Percentiles rank a stretch among this genome's conserved stretches.
phyloP scores from a whole-genome alignment of 2,329 filamentous ascomycete genomes.

The Aspergillus sp. region DNA sequence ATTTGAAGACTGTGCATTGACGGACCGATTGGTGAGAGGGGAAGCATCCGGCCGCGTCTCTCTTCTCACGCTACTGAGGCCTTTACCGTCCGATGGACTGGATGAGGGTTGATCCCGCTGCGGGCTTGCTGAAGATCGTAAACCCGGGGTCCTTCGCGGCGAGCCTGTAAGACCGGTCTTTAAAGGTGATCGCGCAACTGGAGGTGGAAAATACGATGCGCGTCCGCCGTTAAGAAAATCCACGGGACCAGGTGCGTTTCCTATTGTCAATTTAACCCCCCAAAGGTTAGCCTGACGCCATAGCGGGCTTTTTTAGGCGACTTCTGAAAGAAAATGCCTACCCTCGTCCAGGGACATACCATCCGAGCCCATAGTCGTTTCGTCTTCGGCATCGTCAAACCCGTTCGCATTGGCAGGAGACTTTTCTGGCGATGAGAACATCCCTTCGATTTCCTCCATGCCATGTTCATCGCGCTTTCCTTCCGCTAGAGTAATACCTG shows the following conservation, averaged over 20 bases:
- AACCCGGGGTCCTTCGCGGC: slow-evolving; percentile 34
- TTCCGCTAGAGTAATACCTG: slow-evolving; percentile 72
- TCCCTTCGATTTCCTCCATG: slow-evolving; percentile 74
- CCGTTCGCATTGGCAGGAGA: slow-evolving; percentile 35
- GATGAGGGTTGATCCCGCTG: slow-evolving; percentile 28
- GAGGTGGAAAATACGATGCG: slow-evolving; percentile 29
- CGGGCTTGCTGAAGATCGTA: slow-evolving; percentile 36
- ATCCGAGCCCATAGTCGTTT: slow-evolving; percentile 46
- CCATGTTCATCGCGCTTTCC: slow-evolving; percentile 83
- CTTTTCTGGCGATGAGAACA: slow-evolving; percentile 81
- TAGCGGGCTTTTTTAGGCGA: too few species aligned
- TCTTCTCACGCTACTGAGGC: slow-evolving; percentile 13
- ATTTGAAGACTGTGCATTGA: slow-evolving; percentile 24
- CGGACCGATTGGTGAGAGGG: slow-evolving; percentile 28
- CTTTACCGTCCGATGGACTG: slow-evolving; percentile 31
- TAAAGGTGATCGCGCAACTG: slow-evolving; percentile 38
- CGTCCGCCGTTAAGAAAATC: slow-evolving; percentile 34
- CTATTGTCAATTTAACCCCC: slow-evolving; percentile 14
- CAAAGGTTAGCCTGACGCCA: background rate
- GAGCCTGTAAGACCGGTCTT: slow-evolving; percentile 38
- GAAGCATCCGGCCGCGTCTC: slow-evolving; percentile 23
- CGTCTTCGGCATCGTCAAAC: slow-evolving; percentile 25
- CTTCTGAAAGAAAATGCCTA: slow-evolving; percentile 23
- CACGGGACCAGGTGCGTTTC: slow-evolving; percentile 34
- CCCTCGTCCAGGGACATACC: slow-evolving; percentile 58